These are phyloP conservation scores for Ciborinia camelliae DNA, from an alignment of 2,329 filamentous ascomycete species.

Conservation along the genomic window DNA sequence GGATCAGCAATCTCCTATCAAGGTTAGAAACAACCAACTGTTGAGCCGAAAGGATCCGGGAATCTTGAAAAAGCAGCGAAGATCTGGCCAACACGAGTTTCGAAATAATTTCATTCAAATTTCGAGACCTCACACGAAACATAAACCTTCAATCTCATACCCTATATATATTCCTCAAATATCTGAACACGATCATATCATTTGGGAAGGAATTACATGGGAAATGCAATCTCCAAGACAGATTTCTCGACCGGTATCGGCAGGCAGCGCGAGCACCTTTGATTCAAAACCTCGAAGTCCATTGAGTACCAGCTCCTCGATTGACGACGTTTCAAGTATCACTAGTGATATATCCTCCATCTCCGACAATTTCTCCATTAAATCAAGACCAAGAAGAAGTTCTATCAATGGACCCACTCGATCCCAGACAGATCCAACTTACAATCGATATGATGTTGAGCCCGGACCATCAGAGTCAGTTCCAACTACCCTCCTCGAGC, in stretches of 20 bases:
- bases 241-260: slow-evolving; percentile 23
- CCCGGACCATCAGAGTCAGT: slow-evolving; percentile 17
- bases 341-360: slow-evolving; percentile 28
- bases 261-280: slow-evolving; percentile 27
- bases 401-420: slow-evolving; percentile 22
- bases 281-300: slow-evolving; percentile 33
- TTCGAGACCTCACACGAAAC: slow-evolving; percentile 10
- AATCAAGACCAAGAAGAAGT: slow-evolving; percentile 18
- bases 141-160: slow-evolving; percentile 26
- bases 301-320: slow-evolving; percentile 31
- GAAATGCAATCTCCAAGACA: slow-evolving; percentile 28
- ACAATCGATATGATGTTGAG: slow-evolving; percentile 23
- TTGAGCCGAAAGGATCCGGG: slow-evolving; percentile 17
- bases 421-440: slow-evolving; percentile 22
- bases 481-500: slow-evolving; percentile 6
- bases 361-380: background rate
- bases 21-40: background rate
- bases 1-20: slow-evolving; percentile 3
- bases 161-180: slow-evolving; percentile 25
- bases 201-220: slow-evolving; percentile 18
- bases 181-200: slow-evolving; percentile 6
- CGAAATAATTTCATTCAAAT: slow-evolving; percentile 9
- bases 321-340: slow-evolving; percentile 28
- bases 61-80: slow-evolving; percentile 2
- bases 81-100: slow-evolving; percentile 14